These are phyloP conservation scores for Lenzites betulinus DNA, from an alignment of 768 basidiomycete species.

Conservation along the genomic window DNA sequence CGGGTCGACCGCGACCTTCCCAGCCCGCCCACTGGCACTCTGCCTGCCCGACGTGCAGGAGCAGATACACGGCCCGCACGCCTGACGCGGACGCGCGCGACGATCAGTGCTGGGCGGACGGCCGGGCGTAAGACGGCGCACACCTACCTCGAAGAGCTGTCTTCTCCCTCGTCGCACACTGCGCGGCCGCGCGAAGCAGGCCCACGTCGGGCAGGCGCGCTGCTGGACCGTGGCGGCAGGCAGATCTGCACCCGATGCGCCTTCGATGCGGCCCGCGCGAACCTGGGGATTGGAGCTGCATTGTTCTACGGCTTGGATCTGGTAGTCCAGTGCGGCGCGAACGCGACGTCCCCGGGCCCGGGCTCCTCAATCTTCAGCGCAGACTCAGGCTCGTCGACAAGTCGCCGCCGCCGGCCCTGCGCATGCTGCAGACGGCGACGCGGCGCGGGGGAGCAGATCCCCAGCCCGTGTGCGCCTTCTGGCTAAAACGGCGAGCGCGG, in stretches of 20 bases:
- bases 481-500: not conserved
- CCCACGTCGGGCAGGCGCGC: not conserved
- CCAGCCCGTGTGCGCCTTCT: not conserved
- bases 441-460: not conserved
- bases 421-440: not conserved
- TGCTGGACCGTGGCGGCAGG: not conserved
- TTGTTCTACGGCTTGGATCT: no score
- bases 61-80: not conserved
- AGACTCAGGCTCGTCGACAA: no score
- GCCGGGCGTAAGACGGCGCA: constrained; percentile 2
- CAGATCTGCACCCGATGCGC: not conserved
- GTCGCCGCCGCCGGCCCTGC: not conserved
- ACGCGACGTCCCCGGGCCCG: no score
- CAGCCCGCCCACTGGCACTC: not conserved
- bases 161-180: not conserved
- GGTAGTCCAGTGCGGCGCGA: no score
- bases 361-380: no score
- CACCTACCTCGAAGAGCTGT: not conserved
- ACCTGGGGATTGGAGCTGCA: not conserved
- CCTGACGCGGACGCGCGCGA: not conserved
- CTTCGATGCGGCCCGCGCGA: constrained; percentile 2
- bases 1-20: not conserved
- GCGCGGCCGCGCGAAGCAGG: not conserved
- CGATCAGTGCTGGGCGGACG: not conserved
- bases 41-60: not conserved